A percentile compares a stretch with the other conserved stretches of the same genome.
These are phyloP conservation scores for Hirschfeldia incana DNA, from an alignment of 345 rosid genomes.

Conservation along the genomic window DNA sequence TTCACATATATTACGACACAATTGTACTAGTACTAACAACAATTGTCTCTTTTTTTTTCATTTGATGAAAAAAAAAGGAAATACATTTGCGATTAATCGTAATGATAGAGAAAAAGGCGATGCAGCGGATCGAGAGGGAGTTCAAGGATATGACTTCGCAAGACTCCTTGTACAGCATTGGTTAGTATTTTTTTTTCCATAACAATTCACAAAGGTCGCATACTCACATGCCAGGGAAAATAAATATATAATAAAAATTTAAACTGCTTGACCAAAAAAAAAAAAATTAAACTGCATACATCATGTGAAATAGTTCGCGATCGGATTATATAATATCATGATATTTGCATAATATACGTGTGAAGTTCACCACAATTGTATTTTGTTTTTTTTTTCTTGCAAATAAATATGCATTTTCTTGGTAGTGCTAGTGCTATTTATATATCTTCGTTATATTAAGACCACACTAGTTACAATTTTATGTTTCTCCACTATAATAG, in stretches of 20 bases:
- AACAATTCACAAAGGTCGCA: not conserved
- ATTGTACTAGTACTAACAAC: not conserved
- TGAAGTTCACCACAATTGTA: not conserved
- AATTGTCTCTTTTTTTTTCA: not conserved
- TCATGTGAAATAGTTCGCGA: not conserved
- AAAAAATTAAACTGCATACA: not conserved
- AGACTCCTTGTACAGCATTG: not conserved
- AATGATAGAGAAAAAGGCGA: not conserved
- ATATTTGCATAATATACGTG: not conserved
- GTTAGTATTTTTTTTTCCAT: not conserved
- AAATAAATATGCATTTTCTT: not conserved
- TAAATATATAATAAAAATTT: not conserved
- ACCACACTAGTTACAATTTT: not conserved
- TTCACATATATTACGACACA: not conserved
- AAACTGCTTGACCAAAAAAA: not conserved
- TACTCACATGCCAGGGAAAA: not conserved
- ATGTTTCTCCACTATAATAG: not conserved
- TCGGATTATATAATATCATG: not conserved
- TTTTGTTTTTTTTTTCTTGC: not conserved
- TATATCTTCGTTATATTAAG: not conserved
- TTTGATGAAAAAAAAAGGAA: not conserved
- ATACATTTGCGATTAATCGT: not conserved
- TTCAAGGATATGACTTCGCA: not conserved
- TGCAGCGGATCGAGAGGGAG: not conserved
- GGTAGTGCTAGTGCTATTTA: not conserved